Conservation (phyloP, 306 rosid genomes). For the Alnus glutinosa region DNA sequence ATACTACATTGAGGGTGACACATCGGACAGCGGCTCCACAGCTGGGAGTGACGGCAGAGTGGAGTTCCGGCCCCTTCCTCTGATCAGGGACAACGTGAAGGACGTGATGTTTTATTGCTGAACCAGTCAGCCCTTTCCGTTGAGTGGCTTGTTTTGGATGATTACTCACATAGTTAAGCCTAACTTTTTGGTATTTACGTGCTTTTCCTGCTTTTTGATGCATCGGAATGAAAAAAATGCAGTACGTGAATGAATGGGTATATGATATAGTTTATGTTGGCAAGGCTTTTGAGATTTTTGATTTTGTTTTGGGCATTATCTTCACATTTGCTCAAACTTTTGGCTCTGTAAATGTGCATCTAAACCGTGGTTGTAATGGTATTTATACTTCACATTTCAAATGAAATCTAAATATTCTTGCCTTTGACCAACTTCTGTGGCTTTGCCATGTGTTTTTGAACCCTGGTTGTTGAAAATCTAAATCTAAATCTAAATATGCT, state of each 20-base stretch:
- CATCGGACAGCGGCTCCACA: slow-evolving; percentile 30
- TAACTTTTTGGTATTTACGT: background rate
- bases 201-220: background rate
- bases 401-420: no score
- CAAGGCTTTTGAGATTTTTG: no score
- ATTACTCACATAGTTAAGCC: background rate
- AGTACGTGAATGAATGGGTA: background rate
- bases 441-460: no score
- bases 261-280: background rate
- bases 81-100: slow-evolving; percentile 33
- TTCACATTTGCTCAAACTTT: no score
- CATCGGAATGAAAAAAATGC: background rate
- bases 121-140: background rate
- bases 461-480: no score
- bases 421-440: no score
- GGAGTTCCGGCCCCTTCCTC: slow-evolving; percentile 26
- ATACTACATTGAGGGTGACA: slow-evolving; percentile 28
- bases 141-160: background rate
- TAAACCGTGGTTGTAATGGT: no score
- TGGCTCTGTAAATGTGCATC: no score
- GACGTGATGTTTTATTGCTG: slow-evolving; percentile 49
- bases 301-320: no score
- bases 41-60: background rate
- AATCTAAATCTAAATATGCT: no score
- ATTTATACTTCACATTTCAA: no score